Evolutionary conservation across 1,284 basidiomycete species (phyloP), one percentile per base, ranked within the genome.

Genomic region (Microbotryum intermedium): DNA sequence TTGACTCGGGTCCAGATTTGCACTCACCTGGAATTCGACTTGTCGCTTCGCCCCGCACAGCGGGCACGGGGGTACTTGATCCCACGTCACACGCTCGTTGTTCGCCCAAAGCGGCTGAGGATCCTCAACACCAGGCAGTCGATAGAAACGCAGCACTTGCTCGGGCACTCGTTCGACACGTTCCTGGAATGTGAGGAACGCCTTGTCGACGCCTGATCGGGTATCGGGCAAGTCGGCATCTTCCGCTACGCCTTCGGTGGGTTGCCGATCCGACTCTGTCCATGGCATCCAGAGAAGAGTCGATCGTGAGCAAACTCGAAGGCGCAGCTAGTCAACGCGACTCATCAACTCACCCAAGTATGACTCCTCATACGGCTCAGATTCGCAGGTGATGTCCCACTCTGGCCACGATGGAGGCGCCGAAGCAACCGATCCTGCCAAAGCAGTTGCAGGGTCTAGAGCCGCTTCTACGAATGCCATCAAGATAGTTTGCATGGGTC

Each of bases 91-190:
- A 39, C 59, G 59, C 21, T 34, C 28, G 10, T 25, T 8, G 21
- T 53, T 61, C 18, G 57, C 57, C 63, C 63, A 65, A 18, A 67
- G 18, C 3, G 66, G 61, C 26, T 61, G 46, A n/a, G 66, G 66
- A 3, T 60, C 51, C 6, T 63, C 60, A 20, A 67, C 43, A 18
- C 58, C 64, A 16, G 66, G 66, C 26, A 67, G 39, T 20, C 66
- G 63, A 45, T 67, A 67, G 53, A 67, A 67, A 11, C 66, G 58
- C 0, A 67, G 43, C 11, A 67, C 66, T 53, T 67, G 66, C 28
- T 61, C 53, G 7, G 66, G 66, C 49, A 65, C 50, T 5, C 66
- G 58, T 55, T 62, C 59, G 45, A 67, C 53, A 18, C 66, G 50
- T 28, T 65, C 66, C 47, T 67, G 66, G 58, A 67, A 67, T 4